Percentiles rank a stretch among this genome's conserved stretches.
These are phyloP conservation scores for Thielaviopsis cerberus DNA, from an alignment of 2,329 filamentous ascomycete species.

Conservation along the genomic window DNA sequence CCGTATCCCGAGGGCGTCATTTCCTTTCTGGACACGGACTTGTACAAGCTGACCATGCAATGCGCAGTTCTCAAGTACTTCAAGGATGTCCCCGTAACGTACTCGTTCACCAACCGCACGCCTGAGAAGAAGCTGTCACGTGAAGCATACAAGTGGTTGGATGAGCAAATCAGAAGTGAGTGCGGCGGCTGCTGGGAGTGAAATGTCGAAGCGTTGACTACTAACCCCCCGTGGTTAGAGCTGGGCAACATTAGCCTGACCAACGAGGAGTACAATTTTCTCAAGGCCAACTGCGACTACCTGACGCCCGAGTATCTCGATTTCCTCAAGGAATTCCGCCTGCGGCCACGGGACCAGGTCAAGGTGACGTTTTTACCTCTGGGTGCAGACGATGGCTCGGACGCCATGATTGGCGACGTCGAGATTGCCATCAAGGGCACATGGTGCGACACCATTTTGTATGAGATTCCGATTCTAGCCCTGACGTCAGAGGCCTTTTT, in stretches of 20 bases:
- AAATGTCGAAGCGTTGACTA: neutral
- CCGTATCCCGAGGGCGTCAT: conserved; percentile 58
- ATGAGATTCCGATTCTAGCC: conserved; percentile 87
- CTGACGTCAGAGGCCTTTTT: conserved; percentile 93
- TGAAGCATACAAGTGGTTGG: conserved; percentile 67
- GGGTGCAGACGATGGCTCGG: conserved; percentile 38
- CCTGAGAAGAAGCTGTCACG: conserved; percentile 80
- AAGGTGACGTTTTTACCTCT: conserved; percentile 44
- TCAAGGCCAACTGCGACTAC: conserved; percentile 64
- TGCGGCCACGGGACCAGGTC: conserved; percentile 68
- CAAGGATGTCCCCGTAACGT: conserved; percentile 63
- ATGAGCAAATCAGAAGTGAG: conserved; percentile 62
- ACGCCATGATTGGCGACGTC: conserved; percentile 54
- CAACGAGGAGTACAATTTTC: conserved; percentile 60
- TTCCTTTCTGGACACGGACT: conserved; percentile 62
- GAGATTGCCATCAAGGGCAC: conserved; percentile 59
- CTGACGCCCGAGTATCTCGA: conserved; percentile 58
- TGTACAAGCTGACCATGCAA: conserved; percentile 99
- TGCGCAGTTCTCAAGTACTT: conserved; percentile 89
- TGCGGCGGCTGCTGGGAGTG: conserved; percentile 7
- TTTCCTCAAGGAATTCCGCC: conserved; percentile 64
- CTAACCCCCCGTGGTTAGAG: conserved; percentile 29
- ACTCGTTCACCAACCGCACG: conserved; percentile 88
- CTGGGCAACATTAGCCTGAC: conserved; percentile 67
- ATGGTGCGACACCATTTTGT: conserved; percentile 92